phyloP scores from a whole-genome alignment of 305 asterid genomes.

The Striga hermonthica region DNA sequence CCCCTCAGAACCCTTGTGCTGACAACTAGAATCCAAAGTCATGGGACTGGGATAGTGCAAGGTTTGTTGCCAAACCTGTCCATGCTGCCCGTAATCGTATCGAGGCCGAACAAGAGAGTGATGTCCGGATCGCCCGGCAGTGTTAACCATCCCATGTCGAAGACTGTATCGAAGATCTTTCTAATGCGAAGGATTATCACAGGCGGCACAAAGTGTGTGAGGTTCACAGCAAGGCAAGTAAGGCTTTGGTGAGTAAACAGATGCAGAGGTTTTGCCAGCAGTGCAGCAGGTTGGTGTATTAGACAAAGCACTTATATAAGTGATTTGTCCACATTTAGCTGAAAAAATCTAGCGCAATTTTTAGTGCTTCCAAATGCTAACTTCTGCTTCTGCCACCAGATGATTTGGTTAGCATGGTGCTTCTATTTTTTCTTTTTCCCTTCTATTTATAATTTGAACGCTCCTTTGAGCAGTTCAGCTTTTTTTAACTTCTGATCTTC shows the following conservation, averaged over 20 bases:
- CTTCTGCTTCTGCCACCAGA: not conserved
- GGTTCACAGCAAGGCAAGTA: conserved; percentile 70
- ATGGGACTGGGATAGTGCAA: conserved; percentile 86
- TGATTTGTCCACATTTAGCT: conserved; percentile 2
- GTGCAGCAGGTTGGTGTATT: conserved; percentile 65
- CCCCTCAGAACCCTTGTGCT: conserved; percentile 42
- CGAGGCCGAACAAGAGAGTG: conserved; percentile 65
- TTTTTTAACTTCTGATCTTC: not conserved
- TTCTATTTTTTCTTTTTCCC: no score
- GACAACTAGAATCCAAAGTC: conserved; percentile 58
- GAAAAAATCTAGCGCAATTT: not conserved
- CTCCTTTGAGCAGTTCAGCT: not conserved
- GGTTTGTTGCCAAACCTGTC: conserved; percentile 60
- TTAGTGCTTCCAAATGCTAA: not conserved
- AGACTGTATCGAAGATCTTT: conserved; percentile 67
- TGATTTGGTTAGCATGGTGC: no score
- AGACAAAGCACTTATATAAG: not conserved
- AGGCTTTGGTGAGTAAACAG: conserved; percentile 69
- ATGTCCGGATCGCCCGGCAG: conserved; percentile 78
- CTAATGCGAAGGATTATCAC: conserved; percentile 77
- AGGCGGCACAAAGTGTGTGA: conserved; percentile 86
- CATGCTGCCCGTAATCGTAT: conserved; percentile 36
- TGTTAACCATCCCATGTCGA: conserved; percentile 73
- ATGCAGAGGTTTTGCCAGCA: conserved; percentile 94
- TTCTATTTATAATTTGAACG: no score